Evolutionary conservation across 768 basidiomycete species (phyloP), one percentile per base, ranked within the genome.

Genomic region (Hypsizygus marmoreus): DNA sequence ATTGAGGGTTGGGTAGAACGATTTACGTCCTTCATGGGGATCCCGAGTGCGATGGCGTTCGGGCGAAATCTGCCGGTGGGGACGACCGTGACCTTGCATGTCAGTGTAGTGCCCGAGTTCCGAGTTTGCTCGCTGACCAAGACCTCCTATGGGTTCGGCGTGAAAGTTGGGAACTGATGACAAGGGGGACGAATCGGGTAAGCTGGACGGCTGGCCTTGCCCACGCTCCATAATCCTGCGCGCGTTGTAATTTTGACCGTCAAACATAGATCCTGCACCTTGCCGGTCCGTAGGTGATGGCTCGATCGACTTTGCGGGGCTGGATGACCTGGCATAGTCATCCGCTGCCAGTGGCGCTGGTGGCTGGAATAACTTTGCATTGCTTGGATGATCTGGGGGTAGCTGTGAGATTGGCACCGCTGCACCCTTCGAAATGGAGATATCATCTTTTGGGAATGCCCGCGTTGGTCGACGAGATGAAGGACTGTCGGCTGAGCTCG

Each of bases 101-200:
- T 91, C 90, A 32, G 82, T 58, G 63, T 92, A 91, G 59, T 91
- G 84, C 4, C 90, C 90, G 33, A 90, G 71, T 62, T 90, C 90
- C 20, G 91, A 92, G 61, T 84, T 89, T 6, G 89, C 80, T 38
- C 88, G 81, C 49, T 76, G 78, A 16, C 65, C 63, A 61, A 63
- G 60, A 12, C 69, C 68, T 19, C 20, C 43, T 9, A 44, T 43
- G 19, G 55, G 49, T 30, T 70, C 72, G 41, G 60, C 47, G 31
- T 58, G 62, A 40, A 67, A 66, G 19, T 81, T 68, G 5, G 77
- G 81, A 14, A 70, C 83, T 26, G 73, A 79, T 2, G 90, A 88
- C 36, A 91, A 63, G 3, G 82, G 79, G 8, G 79, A 74, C 13
- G 79, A 75, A 54, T 80, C 80, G 14, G 75, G 73, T 13, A 77